Base-by-base conservation (phyloP, 495 filamentous ascomycete genomes). In the Hyaloscypha finlandica region DNA sequence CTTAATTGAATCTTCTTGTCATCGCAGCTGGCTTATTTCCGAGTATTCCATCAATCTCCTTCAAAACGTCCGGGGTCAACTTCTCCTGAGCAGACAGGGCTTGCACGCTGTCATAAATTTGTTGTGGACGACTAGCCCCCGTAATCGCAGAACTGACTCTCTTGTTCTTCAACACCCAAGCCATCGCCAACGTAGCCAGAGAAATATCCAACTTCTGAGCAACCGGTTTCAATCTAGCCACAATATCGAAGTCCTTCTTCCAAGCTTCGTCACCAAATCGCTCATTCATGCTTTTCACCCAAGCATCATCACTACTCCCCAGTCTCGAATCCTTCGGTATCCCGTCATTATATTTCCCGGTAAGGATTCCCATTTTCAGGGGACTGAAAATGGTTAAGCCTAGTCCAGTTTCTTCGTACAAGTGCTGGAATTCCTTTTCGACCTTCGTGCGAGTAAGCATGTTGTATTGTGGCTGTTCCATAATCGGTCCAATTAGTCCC, bases 391-490 rank as follows among this genome's bases (percentile, higher is more conserved):
- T 84, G 8, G 92, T 94, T 64, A 95, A 77, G 3, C 92, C 91
- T 0, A 91, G 78, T 4, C 90, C 88, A 58, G 83, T 79, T 14
- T 87, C 80, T 45, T 84, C 80, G 70, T 88, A 93, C 35, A 92
- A 75, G 64, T 85, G 84, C 59, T 81, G 83, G 78, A 84, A 96
- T 73, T 96, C 89, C 61, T 83, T 81, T 79, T 97, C 93, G 22
- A 94, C 91, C 64, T 85, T 87, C 73, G 91, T 83, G 48, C 89
- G 87, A 56, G 78, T 78, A 29, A 96, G 80, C 76, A 94, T 85
- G 78, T 92, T 94, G 77, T 96, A 96, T 70, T 88, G 83, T 32
- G 93, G 92, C 81, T 97, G 93, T 76, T 97, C 93, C 77, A 91
- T 89, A 30, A 90, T 75, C 8, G 92, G 93, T 3, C 89, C 92